Evolutionary conservation across 805 yeast species (phyloP).

Genomic region (Lipomyces starkeyi): DNA sequence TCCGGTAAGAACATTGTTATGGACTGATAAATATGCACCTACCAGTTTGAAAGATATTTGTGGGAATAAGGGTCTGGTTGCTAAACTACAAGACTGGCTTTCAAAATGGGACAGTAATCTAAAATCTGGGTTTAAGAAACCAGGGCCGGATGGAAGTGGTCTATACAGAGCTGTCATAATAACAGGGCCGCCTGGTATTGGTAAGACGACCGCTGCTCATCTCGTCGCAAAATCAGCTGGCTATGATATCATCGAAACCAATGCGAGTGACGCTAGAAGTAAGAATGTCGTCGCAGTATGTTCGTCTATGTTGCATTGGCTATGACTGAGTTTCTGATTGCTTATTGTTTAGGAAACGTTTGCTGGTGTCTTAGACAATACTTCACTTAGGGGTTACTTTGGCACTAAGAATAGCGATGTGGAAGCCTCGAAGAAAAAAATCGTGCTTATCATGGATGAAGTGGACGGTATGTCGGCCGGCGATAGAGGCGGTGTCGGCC

Average conservation of each 20-base stretch:
- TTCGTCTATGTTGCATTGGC: neutral
- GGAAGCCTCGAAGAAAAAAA: conserved; percentile 52
- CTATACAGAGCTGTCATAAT: conserved; percentile 81
- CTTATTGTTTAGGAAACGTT: conserved; percentile 52
- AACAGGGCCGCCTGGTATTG: conserved; percentile 94
- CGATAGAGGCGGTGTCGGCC: conserved; percentile 98
- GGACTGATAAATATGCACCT: conserved; percentile 97
- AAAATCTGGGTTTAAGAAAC: conserved; percentile 59
- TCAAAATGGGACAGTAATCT: conserved; percentile 69
- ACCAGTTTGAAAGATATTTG: conserved; percentile 74
- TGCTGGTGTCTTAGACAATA: conserved; percentile 74
- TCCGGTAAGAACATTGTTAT: conserved; percentile 52
- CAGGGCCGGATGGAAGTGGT: conserved; percentile 70
- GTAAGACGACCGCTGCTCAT: conserved; percentile 91
- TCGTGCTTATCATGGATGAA: conserved; percentile 95
- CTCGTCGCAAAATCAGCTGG: conserved; percentile 79
- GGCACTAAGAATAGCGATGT: conserved; percentile 45
- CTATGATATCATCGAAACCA: conserved; percentile 80
- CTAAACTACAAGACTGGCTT: conserved; percentile 75
- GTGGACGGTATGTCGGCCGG: conserved; percentile 99
- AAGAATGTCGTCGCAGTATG: conserved; percentile 67
- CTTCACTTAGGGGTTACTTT: conserved; percentile 82
- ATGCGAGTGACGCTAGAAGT: conserved; percentile 89
- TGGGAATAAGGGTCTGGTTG: conserved; percentile 83
- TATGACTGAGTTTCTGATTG: neutral